Evolutionary conservation across 1,284 basidiomycete species (phyloP), one percentile per base, ranked within the genome.

Genomic region (Sparassis latifolia): DNA sequence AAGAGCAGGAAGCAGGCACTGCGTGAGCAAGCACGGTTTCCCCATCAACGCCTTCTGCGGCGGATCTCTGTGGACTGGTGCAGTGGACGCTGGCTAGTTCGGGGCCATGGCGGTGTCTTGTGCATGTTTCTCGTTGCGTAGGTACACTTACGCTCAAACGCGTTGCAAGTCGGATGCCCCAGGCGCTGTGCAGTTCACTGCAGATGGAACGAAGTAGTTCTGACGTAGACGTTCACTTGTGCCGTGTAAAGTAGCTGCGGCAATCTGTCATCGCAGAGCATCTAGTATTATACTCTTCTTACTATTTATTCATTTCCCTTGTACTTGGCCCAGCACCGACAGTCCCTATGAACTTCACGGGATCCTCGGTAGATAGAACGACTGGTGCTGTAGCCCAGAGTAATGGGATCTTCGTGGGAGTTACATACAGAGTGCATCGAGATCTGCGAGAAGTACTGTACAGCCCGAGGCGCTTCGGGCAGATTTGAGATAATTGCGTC

Each of bases 41-140:
- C 45, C 47, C 32, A 10, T 49, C 55, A n/a, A n/a, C 45, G 42
- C 40, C 20, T 37, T 12, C 35, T 7, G 35, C 85, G 31, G 70
- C 27, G n/a, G 31, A 49, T 45, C 47, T 27, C 43, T 52, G 39
- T n/a, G n/a, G n/a, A n/a, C n/a, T n/a, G n/a, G n/a, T n/a, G n/a
- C n/a, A n/a, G n/a, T n/a, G n/a, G n/a, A n/a, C n/a, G n/a, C n/a
- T 44, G 41, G 67, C 33, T 63, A 92, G 90, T 94, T 93, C 68
- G 82, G 75, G 49, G 92, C 90, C 47, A 93, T 94, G 91, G 94
- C 66, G 92, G 91, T 30, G 89, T 93, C 57, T 66, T 79, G 60
- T 92, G 90, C 74, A 92, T 93, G 91, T 86, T 89, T 65, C 65
- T 87, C 61, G 87, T 90, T 63, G 87, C 87, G 86, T 90, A 76